phyloP scores from a whole-genome alignment of 805 yeast species.

The Candida stauntonica region DNA sequence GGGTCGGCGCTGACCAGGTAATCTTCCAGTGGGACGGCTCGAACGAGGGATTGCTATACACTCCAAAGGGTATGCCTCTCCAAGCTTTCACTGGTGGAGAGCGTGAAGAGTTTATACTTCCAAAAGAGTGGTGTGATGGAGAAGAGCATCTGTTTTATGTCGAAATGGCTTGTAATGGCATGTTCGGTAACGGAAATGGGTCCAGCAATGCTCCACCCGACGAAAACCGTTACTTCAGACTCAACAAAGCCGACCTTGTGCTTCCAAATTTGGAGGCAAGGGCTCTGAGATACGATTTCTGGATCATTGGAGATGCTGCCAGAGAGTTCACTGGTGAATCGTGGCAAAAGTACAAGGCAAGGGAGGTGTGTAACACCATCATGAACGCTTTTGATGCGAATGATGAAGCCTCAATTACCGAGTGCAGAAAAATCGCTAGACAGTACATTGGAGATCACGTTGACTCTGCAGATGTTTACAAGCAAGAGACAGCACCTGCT shows the following conservation, averaged over 20 bases:
- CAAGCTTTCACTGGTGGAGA: slow-evolving; percentile 88
- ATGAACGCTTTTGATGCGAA: slow-evolving; percentile 79
- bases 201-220: slow-evolving; percentile 64
- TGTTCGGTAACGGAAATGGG: slow-evolving; percentile 75
- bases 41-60: slow-evolving; percentile 81
- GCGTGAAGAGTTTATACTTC: slow-evolving; percentile 69
- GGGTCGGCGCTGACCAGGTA: slow-evolving; percentile 42
- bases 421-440: slow-evolving; percentile 64
- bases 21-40: slow-evolving; percentile 80
- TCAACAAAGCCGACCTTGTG: slow-evolving; percentile 70
- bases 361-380: slow-evolving; percentile 72
- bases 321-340: slow-evolving; percentile 71
- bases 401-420: slow-evolving; percentile 50
- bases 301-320: slow-evolving; percentile 88
- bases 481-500: slow-evolving; percentile 31
- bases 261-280: slow-evolving; percentile 80
- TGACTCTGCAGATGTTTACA: slow-evolving; percentile 63
- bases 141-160: slow-evolving; percentile 65
- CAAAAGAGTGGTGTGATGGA: slow-evolving; percentile 48
- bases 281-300: slow-evolving; percentile 72
- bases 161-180: slow-evolving; percentile 91
- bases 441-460: slow-evolving; percentile 60
- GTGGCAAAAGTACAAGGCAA: slow-evolving; percentile 83
- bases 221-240: slow-evolving; percentile 63
- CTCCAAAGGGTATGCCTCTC: slow-evolving; percentile 57